Percentiles rank a stretch among this genome's conserved stretches.
Conservation (phyloP, 352 stramenopile species). For the Globisporangium echinulatum region DNA sequence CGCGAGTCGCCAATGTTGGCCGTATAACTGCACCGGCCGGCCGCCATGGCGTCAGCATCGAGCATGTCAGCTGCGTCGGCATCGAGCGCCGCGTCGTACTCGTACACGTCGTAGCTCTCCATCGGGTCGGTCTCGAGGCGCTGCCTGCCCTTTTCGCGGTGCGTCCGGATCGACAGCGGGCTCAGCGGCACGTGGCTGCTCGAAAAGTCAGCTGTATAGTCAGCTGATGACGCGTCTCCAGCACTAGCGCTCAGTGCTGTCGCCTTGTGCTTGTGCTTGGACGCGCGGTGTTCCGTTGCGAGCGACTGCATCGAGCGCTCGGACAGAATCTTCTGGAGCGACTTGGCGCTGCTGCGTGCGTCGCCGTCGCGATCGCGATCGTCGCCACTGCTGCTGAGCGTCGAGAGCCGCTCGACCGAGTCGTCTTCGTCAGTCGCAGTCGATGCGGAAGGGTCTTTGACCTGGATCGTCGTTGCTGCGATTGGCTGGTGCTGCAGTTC, state of each 20-base stretch:
- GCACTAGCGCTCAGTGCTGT: not conserved
- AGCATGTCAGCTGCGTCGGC: conserved; percentile 14
- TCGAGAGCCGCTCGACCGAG: conserved; percentile 35
- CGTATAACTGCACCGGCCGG: not conserved
- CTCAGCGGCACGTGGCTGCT: conserved; percentile 49
- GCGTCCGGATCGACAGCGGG: conserved; percentile 42
- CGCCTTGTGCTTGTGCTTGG: not conserved
- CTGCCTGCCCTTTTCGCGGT: conserved; percentile 29
- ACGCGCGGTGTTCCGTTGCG: conserved; percentile 7
- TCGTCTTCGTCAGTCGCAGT: conserved; percentile 19
- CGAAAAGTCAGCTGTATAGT: conserved; percentile 27
- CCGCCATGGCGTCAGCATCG: conserved; percentile 23
- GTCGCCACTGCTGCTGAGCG: conserved; percentile 30
- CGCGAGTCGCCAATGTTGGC: conserved; percentile 26
- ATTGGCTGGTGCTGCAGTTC: conserved; percentile 24
- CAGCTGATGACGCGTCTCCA: conserved; percentile 20
- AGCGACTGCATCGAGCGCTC: conserved; percentile 12
- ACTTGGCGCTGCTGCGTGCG: conserved; percentile 19
- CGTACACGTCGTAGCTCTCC: conserved; percentile 59
- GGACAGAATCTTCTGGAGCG: conserved; percentile 18
- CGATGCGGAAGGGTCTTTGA: conserved; percentile 11
- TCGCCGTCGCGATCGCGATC: too few relatives aligned
- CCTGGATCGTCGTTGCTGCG: not conserved
- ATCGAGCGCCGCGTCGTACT: conserved; percentile 19
- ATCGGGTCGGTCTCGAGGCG: conserved; percentile 60